Base-by-base conservation (phyloP, 306 rosid genomes). In the Lablab purpureus region DNA sequence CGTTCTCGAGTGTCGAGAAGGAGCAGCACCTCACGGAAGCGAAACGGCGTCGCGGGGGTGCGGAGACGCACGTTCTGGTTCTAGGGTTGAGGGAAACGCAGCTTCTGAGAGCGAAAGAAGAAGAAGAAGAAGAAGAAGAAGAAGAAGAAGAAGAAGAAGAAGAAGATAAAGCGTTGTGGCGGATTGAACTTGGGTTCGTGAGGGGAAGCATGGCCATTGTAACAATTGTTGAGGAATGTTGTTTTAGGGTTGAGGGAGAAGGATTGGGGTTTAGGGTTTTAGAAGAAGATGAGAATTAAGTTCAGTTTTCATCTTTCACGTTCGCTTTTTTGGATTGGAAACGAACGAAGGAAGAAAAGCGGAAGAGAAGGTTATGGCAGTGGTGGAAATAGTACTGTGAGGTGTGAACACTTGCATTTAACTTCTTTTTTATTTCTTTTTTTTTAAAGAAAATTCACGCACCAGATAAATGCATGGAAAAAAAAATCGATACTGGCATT, bases 1-100 rank as follows among this genome's bases (percentile, higher is more conserved):
- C 98, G 14, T 88, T 82, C 54, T 94, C 97, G 40, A 83, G 54
- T 14, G 91, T 64, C 0, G 90, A 66, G 77, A 84, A 90, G 32
- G 93, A 92, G 73, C 97, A 92, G 69, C 68, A 8, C 1, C 82
- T 78, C 2, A 84, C 86, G 10, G 68, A 49, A 2, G 21, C 82
- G 2, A 74, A 77, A 78, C 83, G 86, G 40, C 78, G 80, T 56
- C 74, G 56, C 12, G 13, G 75, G 23, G 90, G 83, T 67, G 74
- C 50, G 1, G 23, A 21, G 34, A 67, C 41, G 14, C 63, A 37
- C 4, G 28, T 74, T 75, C 69, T 87, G 51, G 75, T 80, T 65
- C 73, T 81, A 73, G 81, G 76, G 64, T 59, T 64, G 15, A 71
- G 82, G 10, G 88, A 59, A 64, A 86, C 52, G 62, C 67, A 68